These are phyloP conservation scores for Colletotrichum cordylinicola DNA, from an alignment of 2,329 filamentous ascomycete species.

Conservation along the genomic window DNA sequence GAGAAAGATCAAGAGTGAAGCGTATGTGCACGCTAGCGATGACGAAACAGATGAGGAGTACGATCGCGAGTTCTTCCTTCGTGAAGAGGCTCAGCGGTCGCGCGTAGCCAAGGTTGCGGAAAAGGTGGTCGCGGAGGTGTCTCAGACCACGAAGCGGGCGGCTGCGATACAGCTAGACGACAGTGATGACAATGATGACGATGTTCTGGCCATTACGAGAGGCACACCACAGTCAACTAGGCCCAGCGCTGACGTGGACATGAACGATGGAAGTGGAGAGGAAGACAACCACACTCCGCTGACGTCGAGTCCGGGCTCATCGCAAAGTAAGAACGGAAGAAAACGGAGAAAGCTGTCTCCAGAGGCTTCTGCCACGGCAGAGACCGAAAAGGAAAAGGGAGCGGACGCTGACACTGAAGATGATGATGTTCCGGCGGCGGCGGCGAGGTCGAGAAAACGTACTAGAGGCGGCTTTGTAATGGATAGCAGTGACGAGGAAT, in stretches of 20 bases:
- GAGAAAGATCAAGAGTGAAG: constrained; percentile 80
- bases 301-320: constrained; percentile 14
- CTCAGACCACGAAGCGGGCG: constrained; percentile 32
- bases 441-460: constrained; percentile 45
- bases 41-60: constrained; percentile 87
- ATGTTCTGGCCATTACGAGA: constrained; percentile 11
- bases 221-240: constrained; percentile 19
- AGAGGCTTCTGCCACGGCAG: neutral
- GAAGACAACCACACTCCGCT: neutral
- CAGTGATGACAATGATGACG: constrained; percentile 27
- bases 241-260: constrained; percentile 28
- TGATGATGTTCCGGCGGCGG: constrained; percentile 44
- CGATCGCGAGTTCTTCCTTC: constrained; percentile 74
- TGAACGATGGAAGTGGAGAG: constrained; percentile 25
- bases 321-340: constrained; percentile 3
- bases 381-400: neutral
- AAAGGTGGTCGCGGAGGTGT: constrained; percentile 9
- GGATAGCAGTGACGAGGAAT: constrained; percentile 65
- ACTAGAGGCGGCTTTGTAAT: constrained; percentile 60
- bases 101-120: constrained; percentile 45
- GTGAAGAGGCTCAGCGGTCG: constrained; percentile 63
- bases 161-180: constrained; percentile 28
- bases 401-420: constrained; percentile 33
- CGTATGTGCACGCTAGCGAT: constrained; percentile 84
- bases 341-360: constrained; percentile 12